Conservation (phyloP, 495 filamentous ascomycete genomes). For the Neurospora pannonica region DNA sequence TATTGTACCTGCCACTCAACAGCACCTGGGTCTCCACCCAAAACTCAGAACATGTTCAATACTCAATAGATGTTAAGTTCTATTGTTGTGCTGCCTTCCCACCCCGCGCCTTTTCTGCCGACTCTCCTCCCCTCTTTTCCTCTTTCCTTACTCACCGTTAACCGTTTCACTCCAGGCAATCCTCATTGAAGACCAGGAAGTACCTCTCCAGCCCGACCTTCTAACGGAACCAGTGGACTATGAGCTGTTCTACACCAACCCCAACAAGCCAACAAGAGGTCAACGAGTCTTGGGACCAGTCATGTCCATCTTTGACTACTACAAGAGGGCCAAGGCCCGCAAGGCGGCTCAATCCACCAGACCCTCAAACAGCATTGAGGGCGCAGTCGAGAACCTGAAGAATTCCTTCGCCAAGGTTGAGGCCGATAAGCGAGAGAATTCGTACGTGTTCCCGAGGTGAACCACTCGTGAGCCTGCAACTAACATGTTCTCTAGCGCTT, state of each 20-base stretch:
- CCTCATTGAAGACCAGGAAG: slow-evolving; percentile 26
- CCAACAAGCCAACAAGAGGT: slow-evolving; percentile 18
- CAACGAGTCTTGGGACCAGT: slow-evolving; percentile 30
- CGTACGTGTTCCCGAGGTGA: slow-evolving; percentile 43
- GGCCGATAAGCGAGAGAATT: slow-evolving; percentile 39
- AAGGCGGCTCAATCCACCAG: neutral
- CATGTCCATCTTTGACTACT: slow-evolving; percentile 32
- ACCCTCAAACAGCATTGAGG: neutral
- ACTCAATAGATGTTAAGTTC: neutral
- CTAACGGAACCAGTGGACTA: slow-evolving; percentile 25
- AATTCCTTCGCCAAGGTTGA: slow-evolving; percentile 26
- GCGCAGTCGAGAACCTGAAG: slow-evolving; percentile 19
- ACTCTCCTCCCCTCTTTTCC: neutral
- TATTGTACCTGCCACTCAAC: slow-evolving; percentile 2
- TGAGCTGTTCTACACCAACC: slow-evolving; percentile 34
- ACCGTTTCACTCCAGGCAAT: slow-evolving; percentile 25
- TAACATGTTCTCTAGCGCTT: slow-evolving; percentile 21
- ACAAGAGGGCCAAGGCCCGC: slow-evolving; percentile 26
- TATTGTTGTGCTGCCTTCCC: neutral
- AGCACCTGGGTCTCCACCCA: neutral
- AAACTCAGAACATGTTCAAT: neutral
- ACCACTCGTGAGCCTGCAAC: slow-evolving; percentile 6
- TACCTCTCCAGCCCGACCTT: slow-evolving; percentile 6
- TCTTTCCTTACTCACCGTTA: slow-evolving; percentile 1
- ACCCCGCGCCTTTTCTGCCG: neutral